These are phyloP conservation scores for Fraxinus velutina DNA, from an alignment of 305 asterid species.

Conservation along the genomic window DNA sequence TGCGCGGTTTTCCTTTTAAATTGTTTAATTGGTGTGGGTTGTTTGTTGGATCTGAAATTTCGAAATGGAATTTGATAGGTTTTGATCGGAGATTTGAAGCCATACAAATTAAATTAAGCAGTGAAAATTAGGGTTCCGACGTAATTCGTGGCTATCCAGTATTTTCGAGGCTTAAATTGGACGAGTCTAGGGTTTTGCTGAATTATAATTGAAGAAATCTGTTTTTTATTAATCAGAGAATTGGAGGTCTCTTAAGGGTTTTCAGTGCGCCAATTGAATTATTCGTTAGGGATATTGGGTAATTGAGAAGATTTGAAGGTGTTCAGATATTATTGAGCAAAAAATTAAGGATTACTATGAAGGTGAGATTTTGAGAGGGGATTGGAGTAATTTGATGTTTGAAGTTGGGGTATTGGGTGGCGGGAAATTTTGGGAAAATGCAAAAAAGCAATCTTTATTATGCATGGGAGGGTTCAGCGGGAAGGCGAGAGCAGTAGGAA, in stretches of 20 bases:
- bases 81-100: constrained; percentile 33
- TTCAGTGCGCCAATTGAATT: constrained; percentile 2
- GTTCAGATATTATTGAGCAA: background rate
- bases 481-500: constrained; percentile 30
- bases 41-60: constrained; percentile 14
- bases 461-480: constrained; percentile 44
- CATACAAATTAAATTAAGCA: constrained; percentile 12
- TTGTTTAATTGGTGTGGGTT: background rate
- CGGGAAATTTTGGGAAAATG: constrained; percentile 36
- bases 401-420: constrained; percentile 20
- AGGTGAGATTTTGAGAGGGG: constrained; percentile 7
- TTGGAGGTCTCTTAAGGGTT: constrained; percentile 17
- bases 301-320: background rate
- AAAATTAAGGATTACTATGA: background rate
- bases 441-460: constrained; percentile 31
- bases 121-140: constrained; percentile 23
- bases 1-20: background rate
- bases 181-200: constrained; percentile 19
- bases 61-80: constrained; percentile 25
- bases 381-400: constrained; percentile 30
- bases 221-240: background rate
- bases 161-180: constrained; percentile 20
- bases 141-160: constrained; percentile 29
- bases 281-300: background rate
- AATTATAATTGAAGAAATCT: background rate